These are phyloP conservation scores for Colletotrichum filicis DNA, from an alignment of 2,329 filamentous ascomycete genomes.

Conservation along the genomic window DNA sequence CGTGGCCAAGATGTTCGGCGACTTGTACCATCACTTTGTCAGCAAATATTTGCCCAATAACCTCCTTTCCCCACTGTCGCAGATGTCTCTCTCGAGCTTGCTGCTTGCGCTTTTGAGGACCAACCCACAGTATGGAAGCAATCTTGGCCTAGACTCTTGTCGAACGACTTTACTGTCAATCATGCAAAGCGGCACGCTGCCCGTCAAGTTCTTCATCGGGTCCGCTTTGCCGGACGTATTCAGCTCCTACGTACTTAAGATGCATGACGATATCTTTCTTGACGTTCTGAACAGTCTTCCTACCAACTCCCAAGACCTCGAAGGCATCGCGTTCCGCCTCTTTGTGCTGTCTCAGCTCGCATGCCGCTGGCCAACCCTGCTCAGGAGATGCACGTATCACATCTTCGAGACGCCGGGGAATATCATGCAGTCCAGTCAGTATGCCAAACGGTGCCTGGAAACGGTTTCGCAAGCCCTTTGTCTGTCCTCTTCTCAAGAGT, in stretches of 20 bases:
- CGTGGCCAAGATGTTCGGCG: slow-evolving; percentile 59
- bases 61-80: slow-evolving; percentile 75
- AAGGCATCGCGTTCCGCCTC: slow-evolving; percentile 88
- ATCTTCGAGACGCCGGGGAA: slow-evolving; percentile 91
- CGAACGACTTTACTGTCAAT: slow-evolving; percentile 81
- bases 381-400: slow-evolving; percentile 89
- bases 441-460: slow-evolving; percentile 79
- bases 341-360: slow-evolving; percentile 81
- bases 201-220: slow-evolving; percentile 81
- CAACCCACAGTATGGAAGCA: slow-evolving; percentile 74
- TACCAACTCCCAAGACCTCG: slow-evolving; percentile 73
- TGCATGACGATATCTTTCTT: slow-evolving; percentile 86
- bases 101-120: slow-evolving; percentile 76
- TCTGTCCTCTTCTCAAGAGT: slow-evolving; percentile 72
- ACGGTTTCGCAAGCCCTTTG: slow-evolving; percentile 73
- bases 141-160: slow-evolving; percentile 65
- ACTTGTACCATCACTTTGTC: slow-evolving; percentile 84
- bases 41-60: slow-evolving; percentile 73
- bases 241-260: slow-evolving; percentile 80
- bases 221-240: slow-evolving; percentile 80
- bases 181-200: slow-evolving; percentile 72
- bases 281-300: slow-evolving; percentile 87
- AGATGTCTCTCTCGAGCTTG: slow-evolving; percentile 74
- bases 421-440: slow-evolving; percentile 70
- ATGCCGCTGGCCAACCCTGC: slow-evolving; percentile 84